Percentiles rank a stretch among this genome's conserved stretches.
These are phyloP conservation scores for Pseudoturritis turrita DNA, from an alignment of 345 rosid genomes.

Conservation along the genomic window DNA sequence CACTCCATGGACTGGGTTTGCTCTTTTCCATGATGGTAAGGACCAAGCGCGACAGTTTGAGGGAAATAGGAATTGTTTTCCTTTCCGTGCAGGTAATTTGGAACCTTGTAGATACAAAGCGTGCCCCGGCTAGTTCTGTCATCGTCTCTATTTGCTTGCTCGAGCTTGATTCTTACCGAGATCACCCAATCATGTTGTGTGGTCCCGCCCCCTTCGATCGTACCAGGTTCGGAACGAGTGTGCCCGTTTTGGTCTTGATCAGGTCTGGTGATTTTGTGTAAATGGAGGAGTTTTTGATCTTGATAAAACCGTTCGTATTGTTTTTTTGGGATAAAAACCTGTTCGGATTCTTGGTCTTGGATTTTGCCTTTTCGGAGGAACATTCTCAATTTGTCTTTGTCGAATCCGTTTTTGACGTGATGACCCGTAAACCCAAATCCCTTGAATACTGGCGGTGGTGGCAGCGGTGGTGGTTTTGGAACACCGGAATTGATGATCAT, in stretches of 20 bases:
- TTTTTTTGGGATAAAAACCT: too few relatives aligned
- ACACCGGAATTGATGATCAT: too few relatives aligned
- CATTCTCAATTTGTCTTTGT: neutral
- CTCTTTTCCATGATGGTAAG: conserved; percentile 53
- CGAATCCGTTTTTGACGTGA: neutral
- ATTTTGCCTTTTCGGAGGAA: too few relatives aligned
- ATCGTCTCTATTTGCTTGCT: conserved; percentile 51
- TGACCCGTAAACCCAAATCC: neutral
- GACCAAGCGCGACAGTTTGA: conserved; percentile 60
- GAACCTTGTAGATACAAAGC: neutral
- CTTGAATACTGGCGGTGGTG: neutral
- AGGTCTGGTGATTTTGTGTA: neutral
- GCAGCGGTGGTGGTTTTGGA: neutral
- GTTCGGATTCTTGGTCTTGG: neutral
- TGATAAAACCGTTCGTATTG: too few relatives aligned
- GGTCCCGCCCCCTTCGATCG: conserved; percentile 6
- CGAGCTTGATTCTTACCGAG: conserved; percentile 47
- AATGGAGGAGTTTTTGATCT: neutral
- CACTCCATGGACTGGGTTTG: conserved; percentile 55
- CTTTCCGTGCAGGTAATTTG: conserved; percentile 12
- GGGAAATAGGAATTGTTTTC: conserved; percentile 66
- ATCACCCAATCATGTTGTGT: conserved; percentile 40
- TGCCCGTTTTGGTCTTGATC: neutral
- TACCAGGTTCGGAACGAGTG: neutral
- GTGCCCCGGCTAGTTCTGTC: conserved; percentile 47